phyloP scores from a whole-genome alignment of 2,329 filamentous ascomycete genomes.

The Chaetothyriales sp. region DNA sequence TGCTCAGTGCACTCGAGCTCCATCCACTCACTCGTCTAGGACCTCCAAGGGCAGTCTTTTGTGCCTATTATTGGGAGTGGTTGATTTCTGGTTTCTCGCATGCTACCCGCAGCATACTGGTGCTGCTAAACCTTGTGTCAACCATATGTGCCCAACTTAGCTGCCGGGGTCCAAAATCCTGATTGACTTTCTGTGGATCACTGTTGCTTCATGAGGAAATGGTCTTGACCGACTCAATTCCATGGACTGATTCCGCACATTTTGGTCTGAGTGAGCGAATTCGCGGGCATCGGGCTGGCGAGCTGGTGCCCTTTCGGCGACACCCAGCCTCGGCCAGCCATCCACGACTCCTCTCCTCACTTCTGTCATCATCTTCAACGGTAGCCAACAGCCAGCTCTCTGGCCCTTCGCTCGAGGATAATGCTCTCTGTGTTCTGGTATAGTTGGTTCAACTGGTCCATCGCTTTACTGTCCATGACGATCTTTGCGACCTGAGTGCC shows the following conservation, averaged over 20 bases:
- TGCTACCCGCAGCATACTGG: neutral
- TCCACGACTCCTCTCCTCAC: neutral
- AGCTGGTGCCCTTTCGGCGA: too few relatives aligned
- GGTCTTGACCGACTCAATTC: neutral
- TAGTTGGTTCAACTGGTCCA: slow-evolving; percentile 66
- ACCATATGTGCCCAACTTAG: neutral
- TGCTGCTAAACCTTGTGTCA: neutral
- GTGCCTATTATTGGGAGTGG: neutral
- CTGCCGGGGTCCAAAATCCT: neutral
- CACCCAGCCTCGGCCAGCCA: neutral
- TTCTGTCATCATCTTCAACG: slow-evolving; percentile 3
- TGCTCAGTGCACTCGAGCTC: too few relatives aligned
- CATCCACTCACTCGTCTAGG: too few relatives aligned
- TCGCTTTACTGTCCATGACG: slow-evolving; percentile 65
- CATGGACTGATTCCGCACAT: neutral
- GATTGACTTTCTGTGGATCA: neutral
- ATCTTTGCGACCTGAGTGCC: slow-evolving; percentile 80
- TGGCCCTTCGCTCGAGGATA: slow-evolving; percentile 49
- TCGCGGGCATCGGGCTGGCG: neutral
- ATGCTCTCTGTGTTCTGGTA: slow-evolving; percentile 69
- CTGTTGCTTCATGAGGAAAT: neutral
- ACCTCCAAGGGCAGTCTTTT: neutral
- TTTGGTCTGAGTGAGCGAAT: neutral
- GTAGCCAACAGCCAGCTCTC: slow-evolving; percentile 9
- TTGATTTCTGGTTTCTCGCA: neutral